Percentiles rank a stretch among this genome's conserved stretches.
Conservation (phyloP, 495 filamentous ascomycete species). For the Talaromyces stipitatus region DNA sequence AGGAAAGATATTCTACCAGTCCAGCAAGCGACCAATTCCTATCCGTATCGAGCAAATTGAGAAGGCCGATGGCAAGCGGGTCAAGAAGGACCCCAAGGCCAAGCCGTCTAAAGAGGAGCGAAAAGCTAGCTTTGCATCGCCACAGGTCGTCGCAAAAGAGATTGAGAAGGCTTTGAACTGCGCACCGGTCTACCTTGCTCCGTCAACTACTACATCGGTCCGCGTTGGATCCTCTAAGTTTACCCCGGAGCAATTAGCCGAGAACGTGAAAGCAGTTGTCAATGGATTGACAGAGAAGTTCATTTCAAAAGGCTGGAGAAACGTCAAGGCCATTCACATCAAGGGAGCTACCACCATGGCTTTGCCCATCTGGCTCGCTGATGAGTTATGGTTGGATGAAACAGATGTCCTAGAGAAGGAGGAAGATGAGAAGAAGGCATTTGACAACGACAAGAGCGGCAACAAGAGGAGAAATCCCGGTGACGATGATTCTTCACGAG, state of each 20-base stretch:
- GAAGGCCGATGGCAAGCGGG: conserved; percentile 60
- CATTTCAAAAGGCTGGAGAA: conserved; percentile 76
- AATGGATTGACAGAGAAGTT: conserved; percentile 63
- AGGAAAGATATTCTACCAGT: conserved; percentile 84
- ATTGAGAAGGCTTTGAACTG: conserved; percentile 62
- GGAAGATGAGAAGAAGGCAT: conserved; percentile 31
- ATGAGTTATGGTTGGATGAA: conserved; percentile 82
- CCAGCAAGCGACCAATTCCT: conserved; percentile 78
- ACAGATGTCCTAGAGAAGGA: conserved; percentile 62
- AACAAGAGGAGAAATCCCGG: conserved; percentile 58
- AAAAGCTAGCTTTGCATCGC: conserved; percentile 34
- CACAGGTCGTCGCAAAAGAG: conserved; percentile 56
- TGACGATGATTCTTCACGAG: conserved; percentile 52
- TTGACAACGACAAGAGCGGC: conserved; percentile 48
- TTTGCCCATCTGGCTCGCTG: conserved; percentile 84
- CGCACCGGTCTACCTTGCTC: conserved; percentile 66
- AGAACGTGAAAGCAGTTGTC: conserved; percentile 70
- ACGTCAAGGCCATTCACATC: conserved; percentile 74
- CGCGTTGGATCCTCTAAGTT: conserved; percentile 66
- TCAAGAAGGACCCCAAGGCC: conserved; percentile 41
- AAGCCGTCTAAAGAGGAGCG: conserved; percentile 23
- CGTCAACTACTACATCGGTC: conserved; percentile 56
- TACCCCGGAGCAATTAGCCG: conserved; percentile 64
- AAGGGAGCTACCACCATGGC: conserved; percentile 82
- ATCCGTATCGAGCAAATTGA: conserved; percentile 59